These are phyloP conservation scores for Collybia sordida DNA, from an alignment of 768 basidiomycete species.

Conservation along the genomic window DNA sequence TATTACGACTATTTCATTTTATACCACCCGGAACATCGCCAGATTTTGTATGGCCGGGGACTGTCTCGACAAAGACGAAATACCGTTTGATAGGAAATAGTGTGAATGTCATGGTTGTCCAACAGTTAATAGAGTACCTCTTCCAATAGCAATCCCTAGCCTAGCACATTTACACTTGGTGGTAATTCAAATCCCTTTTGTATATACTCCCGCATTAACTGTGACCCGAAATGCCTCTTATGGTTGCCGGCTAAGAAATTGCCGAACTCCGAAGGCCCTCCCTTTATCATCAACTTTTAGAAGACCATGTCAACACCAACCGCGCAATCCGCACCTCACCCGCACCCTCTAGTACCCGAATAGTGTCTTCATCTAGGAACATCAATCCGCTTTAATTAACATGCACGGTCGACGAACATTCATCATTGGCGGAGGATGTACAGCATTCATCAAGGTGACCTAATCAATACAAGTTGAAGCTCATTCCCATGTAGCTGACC, in stretches of 20 bases:
- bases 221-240: too few species aligned
- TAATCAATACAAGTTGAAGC: neutral
- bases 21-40: constrained; percentile 21
- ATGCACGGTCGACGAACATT: constrained; percentile 54
- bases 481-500: neutral
- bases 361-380: too few species aligned
- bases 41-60: constrained; percentile 61
- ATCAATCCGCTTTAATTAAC: neutral
- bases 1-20: constrained; percentile 69
- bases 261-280: too few species aligned
- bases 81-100: constrained; percentile 83
- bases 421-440: constrained; percentile 72
- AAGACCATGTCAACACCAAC: too few species aligned
- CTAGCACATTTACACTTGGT: too few species aligned
- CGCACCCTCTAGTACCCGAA: too few species aligned
- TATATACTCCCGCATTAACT: too few species aligned
- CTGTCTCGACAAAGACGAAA: constrained; percentile 63
- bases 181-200: too few species aligned
- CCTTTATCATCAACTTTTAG: too few species aligned
- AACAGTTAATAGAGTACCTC: constrained; percentile 59
- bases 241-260: too few species aligned
- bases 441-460: constrained; percentile 74
- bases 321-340: too few species aligned
- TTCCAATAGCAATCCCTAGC: too few species aligned
- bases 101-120: constrained; percentile 75